Evolutionary conservation across 441 rosid species (phyloP).

Genomic region (Rhodomyrtus psidioides): DNA sequence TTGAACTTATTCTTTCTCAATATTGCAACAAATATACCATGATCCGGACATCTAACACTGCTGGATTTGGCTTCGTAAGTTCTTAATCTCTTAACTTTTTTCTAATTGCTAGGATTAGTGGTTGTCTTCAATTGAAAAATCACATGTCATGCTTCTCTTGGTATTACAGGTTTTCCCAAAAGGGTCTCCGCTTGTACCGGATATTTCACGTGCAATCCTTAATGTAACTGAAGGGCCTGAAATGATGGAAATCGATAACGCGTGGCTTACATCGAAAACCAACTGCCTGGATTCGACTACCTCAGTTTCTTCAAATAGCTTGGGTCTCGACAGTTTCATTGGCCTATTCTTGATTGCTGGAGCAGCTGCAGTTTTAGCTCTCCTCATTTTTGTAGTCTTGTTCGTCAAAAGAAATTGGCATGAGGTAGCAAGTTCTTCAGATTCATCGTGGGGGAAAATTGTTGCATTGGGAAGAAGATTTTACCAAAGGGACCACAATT

Average conservation of each 20-base stretch:
- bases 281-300: not conserved
- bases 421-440: not conserved
- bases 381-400: constrained; percentile 14
- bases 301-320: not conserved
- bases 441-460: constrained; percentile 11
- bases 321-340: constrained; percentile 20
- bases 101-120: too few species aligned
- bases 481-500: constrained; percentile 20
- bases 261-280: not conserved
- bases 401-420: constrained; percentile 19
- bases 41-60: constrained; percentile 30
- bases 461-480: constrained; percentile 9
- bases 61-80: constrained; percentile 68
- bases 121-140: not conserved
- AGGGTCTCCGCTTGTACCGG: not conserved
- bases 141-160: not conserved
- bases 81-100: not conserved
- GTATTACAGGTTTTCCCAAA: not conserved
- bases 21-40: constrained; percentile 44
- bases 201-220: not conserved
- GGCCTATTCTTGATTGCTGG: constrained; percentile 43
- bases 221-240: not conserved
- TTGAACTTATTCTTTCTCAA: constrained; percentile 27
- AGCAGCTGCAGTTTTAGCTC: constrained; percentile 22
- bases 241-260: not conserved